phyloP scores from a whole-genome alignment of 106 monocot species.

The Dendrobium huoshanense region DNA sequence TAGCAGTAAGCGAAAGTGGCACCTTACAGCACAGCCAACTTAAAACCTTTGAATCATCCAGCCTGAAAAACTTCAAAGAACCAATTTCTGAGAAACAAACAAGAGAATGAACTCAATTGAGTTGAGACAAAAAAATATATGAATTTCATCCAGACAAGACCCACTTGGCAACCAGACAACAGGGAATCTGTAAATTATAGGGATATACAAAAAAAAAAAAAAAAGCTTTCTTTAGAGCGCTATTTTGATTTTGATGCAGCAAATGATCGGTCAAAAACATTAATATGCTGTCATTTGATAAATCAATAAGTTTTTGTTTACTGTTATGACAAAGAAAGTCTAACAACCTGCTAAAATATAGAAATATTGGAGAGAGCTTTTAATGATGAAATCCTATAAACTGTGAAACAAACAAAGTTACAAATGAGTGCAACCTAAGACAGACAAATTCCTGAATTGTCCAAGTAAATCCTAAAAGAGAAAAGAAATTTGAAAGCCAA shows the following conservation, averaged over 20 bases:
- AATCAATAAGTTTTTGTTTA: background rate
- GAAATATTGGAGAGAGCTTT: background rate
- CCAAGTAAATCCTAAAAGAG: background rate
- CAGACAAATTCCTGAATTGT: background rate
- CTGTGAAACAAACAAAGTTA: background rate
- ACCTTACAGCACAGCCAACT: constrained; percentile 91
- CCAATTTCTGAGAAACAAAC: constrained; percentile 60
- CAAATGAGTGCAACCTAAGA: background rate
- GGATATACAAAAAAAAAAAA: background rate
- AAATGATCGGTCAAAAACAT: background rate
- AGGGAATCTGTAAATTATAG: background rate
- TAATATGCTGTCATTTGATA: background rate
- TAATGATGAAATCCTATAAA: background rate
- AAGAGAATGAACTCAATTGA: background rate
- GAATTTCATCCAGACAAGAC: background rate
- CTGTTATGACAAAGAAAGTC: background rate
- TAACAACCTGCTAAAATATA: background rate
- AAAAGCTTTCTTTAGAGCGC: background rate
- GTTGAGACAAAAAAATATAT: background rate
- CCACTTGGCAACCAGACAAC: background rate
- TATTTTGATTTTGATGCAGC: background rate
- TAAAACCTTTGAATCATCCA: constrained; percentile 81
- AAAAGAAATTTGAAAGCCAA: background rate
- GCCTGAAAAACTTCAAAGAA: constrained; percentile 64
- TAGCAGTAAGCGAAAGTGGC: background rate